Conservation (phyloP, 768 basidiomycete genomes). For the Termitomyces bulborhizus region DNA sequence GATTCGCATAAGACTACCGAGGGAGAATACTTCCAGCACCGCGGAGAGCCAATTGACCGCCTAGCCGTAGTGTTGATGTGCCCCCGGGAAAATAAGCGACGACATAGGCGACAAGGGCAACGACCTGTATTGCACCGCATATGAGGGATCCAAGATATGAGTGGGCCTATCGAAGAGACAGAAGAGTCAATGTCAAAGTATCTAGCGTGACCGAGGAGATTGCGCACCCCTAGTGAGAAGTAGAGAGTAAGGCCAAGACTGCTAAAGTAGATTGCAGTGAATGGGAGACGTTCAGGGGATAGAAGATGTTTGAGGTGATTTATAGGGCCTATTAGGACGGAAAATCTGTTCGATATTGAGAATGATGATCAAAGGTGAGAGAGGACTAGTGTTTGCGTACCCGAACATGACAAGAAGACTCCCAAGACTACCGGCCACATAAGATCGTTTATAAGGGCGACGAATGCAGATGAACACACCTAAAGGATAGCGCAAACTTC, state of each 20-base stretch:
- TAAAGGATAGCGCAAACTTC: slow-evolving; percentile 90
- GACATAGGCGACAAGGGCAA: slow-evolving; percentile 83
- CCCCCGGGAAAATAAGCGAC: slow-evolving; percentile 96
- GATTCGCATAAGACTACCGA: slow-evolving; percentile 31
- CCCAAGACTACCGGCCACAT: slow-evolving; percentile 51
- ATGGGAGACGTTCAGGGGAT: slow-evolving; percentile 79
- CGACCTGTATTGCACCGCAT: slow-evolving; percentile 77
- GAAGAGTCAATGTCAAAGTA: neutral
- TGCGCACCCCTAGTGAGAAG: slow-evolving; percentile 81
- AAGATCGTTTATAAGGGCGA: slow-evolving; percentile 1
- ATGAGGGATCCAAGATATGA: slow-evolving; percentile 86
- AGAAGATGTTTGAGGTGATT: slow-evolving; percentile 88
- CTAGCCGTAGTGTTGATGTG: slow-evolving; percentile 71
- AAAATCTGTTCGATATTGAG: slow-evolving; percentile 44
- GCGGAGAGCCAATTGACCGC: slow-evolving; percentile 73
- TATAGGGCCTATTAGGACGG: slow-evolving; percentile 83
- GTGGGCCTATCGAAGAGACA: slow-evolving; percentile 41
- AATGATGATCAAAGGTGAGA: neutral
- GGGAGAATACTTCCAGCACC: slow-evolving; percentile 83
- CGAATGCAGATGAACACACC: slow-evolving; percentile 29
- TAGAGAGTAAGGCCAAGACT: slow-evolving; percentile 86
- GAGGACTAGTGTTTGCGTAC: slow-evolving; percentile 31
- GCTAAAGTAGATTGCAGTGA: slow-evolving; percentile 75
- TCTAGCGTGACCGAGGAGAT: too few relatives aligned
- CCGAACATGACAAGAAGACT: slow-evolving; percentile 96